Percentiles rank a stretch among this genome's conserved stretches.
Evolutionary conservation across 2,329 filamentous ascomycete species (phyloP).

Genomic region (Coniochaeta sp.): DNA sequence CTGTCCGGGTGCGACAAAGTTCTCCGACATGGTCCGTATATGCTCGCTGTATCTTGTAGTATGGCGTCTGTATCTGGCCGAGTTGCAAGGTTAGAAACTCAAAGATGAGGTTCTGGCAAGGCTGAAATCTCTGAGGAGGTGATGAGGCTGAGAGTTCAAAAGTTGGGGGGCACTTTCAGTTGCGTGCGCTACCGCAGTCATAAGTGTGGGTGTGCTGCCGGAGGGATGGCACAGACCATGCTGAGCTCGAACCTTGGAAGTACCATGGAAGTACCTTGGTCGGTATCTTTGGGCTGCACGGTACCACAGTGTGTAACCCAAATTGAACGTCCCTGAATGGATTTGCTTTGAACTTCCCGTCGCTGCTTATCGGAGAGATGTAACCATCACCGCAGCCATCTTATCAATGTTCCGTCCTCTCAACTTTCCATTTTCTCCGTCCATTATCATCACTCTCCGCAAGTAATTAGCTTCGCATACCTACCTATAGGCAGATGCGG

Average conservation of each 20-base stretch:
- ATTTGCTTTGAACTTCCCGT: not conserved
- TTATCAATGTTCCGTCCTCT: not conserved
- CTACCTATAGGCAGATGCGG: not conserved
- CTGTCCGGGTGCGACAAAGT: conserved; percentile 66
- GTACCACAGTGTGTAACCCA: not conserved
- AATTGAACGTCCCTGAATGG: not conserved
- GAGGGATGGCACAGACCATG: not conserved
- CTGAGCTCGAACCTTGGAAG: not conserved
- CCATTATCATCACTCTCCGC: not conserved
- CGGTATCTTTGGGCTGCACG: not conserved
- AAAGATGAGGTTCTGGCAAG: not conserved
- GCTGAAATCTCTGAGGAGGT: not conserved
- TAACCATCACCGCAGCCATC: not conserved
- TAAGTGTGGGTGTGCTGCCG: too few relatives aligned
- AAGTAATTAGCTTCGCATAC: not conserved
- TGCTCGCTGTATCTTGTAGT: not conserved
- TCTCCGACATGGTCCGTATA: conserved; percentile 33
- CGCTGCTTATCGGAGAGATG: not conserved
- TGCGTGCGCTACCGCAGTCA: not conserved
- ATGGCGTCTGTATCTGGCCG: not conserved
- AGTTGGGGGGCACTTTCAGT: not conserved
- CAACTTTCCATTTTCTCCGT: not conserved
- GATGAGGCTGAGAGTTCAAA: conserved; percentile 2
- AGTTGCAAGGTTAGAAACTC: not conserved
- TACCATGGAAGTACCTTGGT: not conserved